Conservation (phyloP, 495 filamentous ascomycete species). For the Umbilicaria muhlenbergii region DNA sequence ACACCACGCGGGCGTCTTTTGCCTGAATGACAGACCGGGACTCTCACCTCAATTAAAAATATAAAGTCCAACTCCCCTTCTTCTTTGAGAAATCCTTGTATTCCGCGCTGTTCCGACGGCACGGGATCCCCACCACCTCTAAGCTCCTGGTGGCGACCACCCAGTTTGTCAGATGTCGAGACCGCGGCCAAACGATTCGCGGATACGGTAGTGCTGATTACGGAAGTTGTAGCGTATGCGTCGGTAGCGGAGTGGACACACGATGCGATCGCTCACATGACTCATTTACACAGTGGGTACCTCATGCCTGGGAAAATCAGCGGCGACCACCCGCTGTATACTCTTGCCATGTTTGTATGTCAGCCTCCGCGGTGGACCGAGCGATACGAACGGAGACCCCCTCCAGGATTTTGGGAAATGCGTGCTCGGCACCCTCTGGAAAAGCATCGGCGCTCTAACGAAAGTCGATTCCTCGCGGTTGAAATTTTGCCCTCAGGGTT, state of each 20-base stretch:
- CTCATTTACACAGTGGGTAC: too few relatives aligned
- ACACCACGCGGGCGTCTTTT: conserved; percentile 35
- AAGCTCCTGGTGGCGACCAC: conserved; percentile 38
- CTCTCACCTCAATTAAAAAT: conserved; percentile 37
- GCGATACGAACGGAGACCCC: conserved; percentile 25
- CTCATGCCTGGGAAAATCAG: conserved; percentile 10
- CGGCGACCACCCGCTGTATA: conserved; percentile 25
- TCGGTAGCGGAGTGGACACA: conserved; percentile 4
- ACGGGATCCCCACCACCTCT: conserved; percentile 49
- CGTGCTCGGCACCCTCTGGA: conserved; percentile 26
- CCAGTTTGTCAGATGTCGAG: conserved; percentile 36
- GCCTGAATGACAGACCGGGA: conserved; percentile 47
- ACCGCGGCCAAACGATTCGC: conserved; percentile 45
- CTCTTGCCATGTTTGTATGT: conserved; percentile 24
- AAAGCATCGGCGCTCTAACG: conserved; percentile 15
- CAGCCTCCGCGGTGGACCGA: conserved; percentile 25
- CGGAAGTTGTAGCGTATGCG: conserved; percentile 37
- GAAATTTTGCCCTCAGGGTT: too few relatives aligned
- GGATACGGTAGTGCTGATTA: conserved; percentile 43
- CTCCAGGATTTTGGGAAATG: conserved; percentile 22
- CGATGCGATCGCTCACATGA: too few relatives aligned
- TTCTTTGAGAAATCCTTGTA: conserved; percentile 38
- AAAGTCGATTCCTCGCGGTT: too few relatives aligned
- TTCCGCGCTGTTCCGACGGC: conserved; percentile 56
- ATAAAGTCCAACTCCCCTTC: conserved; percentile 50